These are phyloP conservation scores for Sonneratia alba DNA, from an alignment of 345 rosid genomes.

Conservation along the genomic window DNA sequence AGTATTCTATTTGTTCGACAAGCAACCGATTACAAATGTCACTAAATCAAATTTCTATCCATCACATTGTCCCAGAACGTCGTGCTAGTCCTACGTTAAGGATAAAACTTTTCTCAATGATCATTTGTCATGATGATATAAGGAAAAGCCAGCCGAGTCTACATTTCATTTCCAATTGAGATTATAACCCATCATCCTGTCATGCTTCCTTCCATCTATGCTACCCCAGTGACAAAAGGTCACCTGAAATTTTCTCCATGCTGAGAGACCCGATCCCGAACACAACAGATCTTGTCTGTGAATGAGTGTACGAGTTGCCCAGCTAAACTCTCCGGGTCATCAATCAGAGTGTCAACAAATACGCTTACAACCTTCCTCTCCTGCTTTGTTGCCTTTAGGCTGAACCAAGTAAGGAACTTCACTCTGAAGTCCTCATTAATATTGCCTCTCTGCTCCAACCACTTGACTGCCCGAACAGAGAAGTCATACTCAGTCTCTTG, in stretches of 20 bases:
- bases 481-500: constrained; percentile 38
- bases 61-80: background rate
- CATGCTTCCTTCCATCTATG: background rate
- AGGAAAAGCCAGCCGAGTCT: background rate
- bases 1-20: background rate
- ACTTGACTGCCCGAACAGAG: constrained; percentile 34
- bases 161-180: background rate
- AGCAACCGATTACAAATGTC: background rate
- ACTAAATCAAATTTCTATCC: background rate
- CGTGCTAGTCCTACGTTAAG: background rate
- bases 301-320: constrained; percentile 43
- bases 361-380: constrained; percentile 48
- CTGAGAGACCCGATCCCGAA: constrained; percentile 20
- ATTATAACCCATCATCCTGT: background rate
- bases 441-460: constrained; percentile 44
- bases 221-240: background rate
- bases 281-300: constrained; percentile 26
- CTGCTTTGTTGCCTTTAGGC: constrained; percentile 44
- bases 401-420: constrained; percentile 60
- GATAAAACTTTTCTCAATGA: background rate
- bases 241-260: constrained; percentile 4
- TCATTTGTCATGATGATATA: background rate
- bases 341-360: constrained; percentile 34
- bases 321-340: constrained; percentile 46
- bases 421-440: constrained; percentile 40